Conservation (phyloP, 306 rosid genomes). For the Prunus padus region DNA sequence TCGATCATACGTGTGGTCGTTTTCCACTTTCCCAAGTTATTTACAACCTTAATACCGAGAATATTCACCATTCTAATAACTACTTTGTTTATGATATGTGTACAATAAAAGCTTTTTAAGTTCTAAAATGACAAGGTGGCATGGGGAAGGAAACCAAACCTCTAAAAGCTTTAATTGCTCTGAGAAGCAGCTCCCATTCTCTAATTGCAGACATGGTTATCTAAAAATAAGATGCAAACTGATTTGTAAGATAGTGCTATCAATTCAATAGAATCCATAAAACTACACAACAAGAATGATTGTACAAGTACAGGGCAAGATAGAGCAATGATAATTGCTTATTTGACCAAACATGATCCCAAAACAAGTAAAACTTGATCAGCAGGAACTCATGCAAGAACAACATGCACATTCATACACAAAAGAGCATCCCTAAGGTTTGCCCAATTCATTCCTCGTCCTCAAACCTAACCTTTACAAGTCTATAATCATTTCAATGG, state of each 20-base stretch:
- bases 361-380: no score
- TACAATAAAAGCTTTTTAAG: neutral
- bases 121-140: conserved; percentile 5
- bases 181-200: conserved; percentile 99
- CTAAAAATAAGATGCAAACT: conserved; percentile 41
- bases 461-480: no score
- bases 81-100: neutral
- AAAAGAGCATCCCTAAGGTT: no score
- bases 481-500: no score
- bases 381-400: no score
- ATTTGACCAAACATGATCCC: no score
- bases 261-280: conserved; percentile 16
- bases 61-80: conserved; percentile 1
- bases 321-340: no score
- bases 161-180: conserved; percentile 77
- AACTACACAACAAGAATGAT: conserved; percentile 16
- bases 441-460: no score
- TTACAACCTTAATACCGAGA: conserved; percentile 91
- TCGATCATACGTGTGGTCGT: conserved; percentile 96
- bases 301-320: no score
- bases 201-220: conserved; percentile 99
- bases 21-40: conserved; percentile 99
- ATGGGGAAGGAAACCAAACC: conserved; percentile 52
- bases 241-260: conserved; percentile 26
- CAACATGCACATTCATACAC: no score